Conservation (phyloP, 768 basidiomycete genomes). For the Cystobasidium onofrii region DNA sequence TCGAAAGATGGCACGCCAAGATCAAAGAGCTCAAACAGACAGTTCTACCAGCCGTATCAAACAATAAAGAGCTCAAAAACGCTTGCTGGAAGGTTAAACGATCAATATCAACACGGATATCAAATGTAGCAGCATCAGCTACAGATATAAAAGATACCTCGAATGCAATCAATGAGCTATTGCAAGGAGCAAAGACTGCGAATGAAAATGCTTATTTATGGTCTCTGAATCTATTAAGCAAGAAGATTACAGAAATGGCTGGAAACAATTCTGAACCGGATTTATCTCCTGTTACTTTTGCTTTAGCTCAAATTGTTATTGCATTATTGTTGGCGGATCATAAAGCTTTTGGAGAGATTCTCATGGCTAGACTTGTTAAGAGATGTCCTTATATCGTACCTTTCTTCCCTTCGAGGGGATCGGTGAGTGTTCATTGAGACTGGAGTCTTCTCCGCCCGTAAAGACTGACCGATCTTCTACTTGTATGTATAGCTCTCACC, state of each 20-base stretch:
- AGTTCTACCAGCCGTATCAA: conserved; percentile 60
- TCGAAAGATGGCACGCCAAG: conserved; percentile 36
- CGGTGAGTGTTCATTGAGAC: conserved; percentile 48
- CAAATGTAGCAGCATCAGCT: conserved; percentile 69
- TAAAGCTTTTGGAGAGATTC: conserved; percentile 59
- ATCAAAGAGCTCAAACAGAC: conserved; percentile 59
- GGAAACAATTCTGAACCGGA: conserved; percentile 23
- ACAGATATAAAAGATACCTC: conserved; percentile 58
- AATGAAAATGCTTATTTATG: conserved; percentile 54
- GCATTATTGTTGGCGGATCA: conserved; percentile 53
- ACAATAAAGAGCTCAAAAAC: conserved; percentile 53
- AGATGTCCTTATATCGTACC: conserved; percentile 84
- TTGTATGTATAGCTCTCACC: not conserved
- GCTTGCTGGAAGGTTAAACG: conserved; percentile 63
- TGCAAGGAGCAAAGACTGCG: conserved; percentile 44
- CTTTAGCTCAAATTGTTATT: conserved; percentile 68
- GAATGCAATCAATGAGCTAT: conserved; percentile 49
- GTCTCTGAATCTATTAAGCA: conserved; percentile 76
- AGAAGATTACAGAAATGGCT: conserved; percentile 45
- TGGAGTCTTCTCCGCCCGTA: not conserved
- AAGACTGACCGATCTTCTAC: not conserved
- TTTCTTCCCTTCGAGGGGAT: conserved; percentile 53
- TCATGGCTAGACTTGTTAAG: conserved; percentile 78
- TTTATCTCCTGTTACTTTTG: conserved; percentile 53
- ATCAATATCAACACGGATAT: conserved; percentile 75